Evolutionary conservation across 2,329 filamentous ascomycete species (phyloP), one percentile per base, ranked within the genome.

Genomic region (Hansfordia pulvinata): DNA sequence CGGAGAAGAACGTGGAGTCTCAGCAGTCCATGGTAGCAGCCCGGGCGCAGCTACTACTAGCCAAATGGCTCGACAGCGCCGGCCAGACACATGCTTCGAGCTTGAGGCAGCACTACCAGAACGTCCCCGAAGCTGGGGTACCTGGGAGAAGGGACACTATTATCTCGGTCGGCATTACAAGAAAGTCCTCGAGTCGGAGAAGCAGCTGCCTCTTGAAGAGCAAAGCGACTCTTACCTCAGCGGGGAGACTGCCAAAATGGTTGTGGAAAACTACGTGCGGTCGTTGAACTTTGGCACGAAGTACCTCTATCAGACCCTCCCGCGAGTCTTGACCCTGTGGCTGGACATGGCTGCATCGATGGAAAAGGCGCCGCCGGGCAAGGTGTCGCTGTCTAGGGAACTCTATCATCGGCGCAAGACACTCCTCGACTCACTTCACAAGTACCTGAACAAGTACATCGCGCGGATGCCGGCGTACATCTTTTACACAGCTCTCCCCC

Each of bases 91-190:
- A 93, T 42, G 81, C 83, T 4, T 68, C 73, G 23, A 74, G 81
- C 4, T 67, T 96, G 35, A 73, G 83, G 23, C 67, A 75, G 28
- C 82, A 83, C 44, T 98, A 94, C 42, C 77, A 85, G 35, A 70
- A 79, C 37, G 86, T 86, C 2, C 71, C 80, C n/a, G 75, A 69
- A 74, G 70, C 2, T 60, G 63, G 40, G 56, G 62, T 5, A 72
- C 72, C 27, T 98, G 88, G 86, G 90, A 98, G 47, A 96, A 94
- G 52, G 86, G 84, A 0, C 88, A 96, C 47, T 98, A 96, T 49
- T 93, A 94, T 49, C 68, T 99, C 8, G 90, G 90, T 5, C 84
- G 88, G 24, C 85, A 96, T 52, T 98, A 98, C 64, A 92, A 93
- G 49, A 98, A 94, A 51, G 69, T 96, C 4, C 60, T 94, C 3